Percentiles rank a stretch among this genome's conserved stretches.
Conservation (phyloP, 768 basidiomycete species). For the Termitomyces sp. region DNA sequence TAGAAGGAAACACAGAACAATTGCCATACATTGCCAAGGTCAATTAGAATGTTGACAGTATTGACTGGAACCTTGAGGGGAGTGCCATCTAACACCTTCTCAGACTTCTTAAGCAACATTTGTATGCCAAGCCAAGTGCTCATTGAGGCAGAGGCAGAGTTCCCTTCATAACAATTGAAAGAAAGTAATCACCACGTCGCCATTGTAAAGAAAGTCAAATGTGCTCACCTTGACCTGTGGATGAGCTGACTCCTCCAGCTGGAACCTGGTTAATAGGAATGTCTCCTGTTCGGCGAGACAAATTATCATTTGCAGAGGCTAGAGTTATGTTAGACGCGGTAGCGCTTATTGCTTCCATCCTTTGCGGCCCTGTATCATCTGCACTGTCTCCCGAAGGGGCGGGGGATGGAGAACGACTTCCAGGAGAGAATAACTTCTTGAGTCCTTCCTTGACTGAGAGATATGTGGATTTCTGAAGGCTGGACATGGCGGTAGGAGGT, state of each 20-base stretch:
- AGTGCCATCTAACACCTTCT: neutral
- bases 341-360: neutral
- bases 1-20: neutral
- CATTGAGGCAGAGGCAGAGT: neutral
- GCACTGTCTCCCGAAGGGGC: neutral
- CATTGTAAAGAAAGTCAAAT: neutral
- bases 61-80: neutral
- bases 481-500: neutral
- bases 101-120: neutral
- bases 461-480: neutral
- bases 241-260: neutral
- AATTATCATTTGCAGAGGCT: neutral
- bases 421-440: neutral
- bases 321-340: neutral
- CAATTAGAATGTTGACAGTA: neutral
- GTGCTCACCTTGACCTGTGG: neutral
- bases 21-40: neutral
- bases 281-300: neutral
- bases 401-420: neutral
- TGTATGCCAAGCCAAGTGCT: neutral
- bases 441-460: neutral
- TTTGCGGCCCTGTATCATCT: neutral
- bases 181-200: neutral
- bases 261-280: neutral
- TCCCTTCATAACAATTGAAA: neutral